Evolutionary conservation across 805 yeast genomes (phyloP), one percentile per base, ranked within the genome.

Genomic region (Candida xyloterini): DNA sequence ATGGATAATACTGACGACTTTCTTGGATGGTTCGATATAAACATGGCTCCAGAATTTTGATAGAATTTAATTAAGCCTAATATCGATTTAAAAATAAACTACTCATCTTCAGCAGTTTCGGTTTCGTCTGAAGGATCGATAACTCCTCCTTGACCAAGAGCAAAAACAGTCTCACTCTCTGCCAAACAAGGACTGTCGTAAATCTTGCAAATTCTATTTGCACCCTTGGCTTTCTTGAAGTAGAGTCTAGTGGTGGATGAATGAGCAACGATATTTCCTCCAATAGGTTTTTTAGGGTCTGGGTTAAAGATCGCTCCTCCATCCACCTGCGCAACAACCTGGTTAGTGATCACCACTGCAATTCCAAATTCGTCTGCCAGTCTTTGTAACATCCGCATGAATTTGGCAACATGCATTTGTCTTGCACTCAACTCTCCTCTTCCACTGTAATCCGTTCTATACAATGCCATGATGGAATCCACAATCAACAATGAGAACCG

Each of bases 351-450:
- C 6, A 93, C 89, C 8, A 91, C 96, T 0, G 98, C 99, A 42
- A 93, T 88, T 32, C 99, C 99, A 65, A 86, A 93, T 67, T 91
- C 98, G 63, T 93, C 99, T 0, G 98, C 98, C 39, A 93, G 73
- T 53, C 96, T 70, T 63, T 93, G 98, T 45, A 93, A 73, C 14
- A 85, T 81, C 53, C 98, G 75, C 90, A 93, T 81, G 57, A 84
- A 89, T 63, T 82, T 84, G 22, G 97, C 97, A 40, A 93, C 90
- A 56, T 88, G 96, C 68, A 81, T 78, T 66, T 93, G 99, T 52
- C 99, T 75, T 4, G 96, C 96, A 53, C 95, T 82, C 48, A 93
- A 73, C 63, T 93, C 99, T 24, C 96, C 99, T 62, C 99, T 76
- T 23, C 99, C 99, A 14, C 89, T 74, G 60, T 78, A 93, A 66